These are phyloP conservation scores for Cordyceps militaris DNA, from an alignment of 2,329 filamentous ascomycete genomes.

Conservation along the genomic window DNA sequence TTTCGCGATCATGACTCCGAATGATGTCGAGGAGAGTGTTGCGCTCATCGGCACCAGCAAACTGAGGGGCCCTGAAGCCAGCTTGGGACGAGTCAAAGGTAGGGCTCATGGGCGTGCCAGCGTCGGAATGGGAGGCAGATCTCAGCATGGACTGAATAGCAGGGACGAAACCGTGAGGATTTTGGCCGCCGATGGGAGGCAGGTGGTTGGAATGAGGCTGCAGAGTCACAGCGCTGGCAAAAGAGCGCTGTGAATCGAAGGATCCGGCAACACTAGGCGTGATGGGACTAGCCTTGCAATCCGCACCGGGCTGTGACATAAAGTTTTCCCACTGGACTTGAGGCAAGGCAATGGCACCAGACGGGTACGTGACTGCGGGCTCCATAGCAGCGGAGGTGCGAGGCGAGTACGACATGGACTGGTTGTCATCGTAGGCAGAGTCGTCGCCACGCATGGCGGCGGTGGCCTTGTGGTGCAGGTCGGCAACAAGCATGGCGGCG, in stretches of 20 bases:
- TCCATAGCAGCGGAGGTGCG: constrained; percentile 68
- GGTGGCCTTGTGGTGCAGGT: constrained; percentile 93
- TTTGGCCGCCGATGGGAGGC: constrained; percentile 61
- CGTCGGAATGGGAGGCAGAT: constrained; percentile 61
- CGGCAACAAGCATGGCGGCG: constrained; percentile 96
- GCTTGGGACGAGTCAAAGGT: constrained; percentile 65
- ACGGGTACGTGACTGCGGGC: constrained; percentile 66
- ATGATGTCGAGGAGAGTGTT: constrained; percentile 82
- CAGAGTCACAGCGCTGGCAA: constrained; percentile 49
- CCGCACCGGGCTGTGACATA: constrained; percentile 61
- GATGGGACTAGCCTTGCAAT: constrained; percentile 70
- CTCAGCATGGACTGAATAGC: constrained; percentile 66
- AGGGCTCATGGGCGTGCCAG: constrained; percentile 67
- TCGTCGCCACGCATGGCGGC: constrained; percentile 55
- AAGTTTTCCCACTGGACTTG: constrained; percentile 91
- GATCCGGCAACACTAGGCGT: constrained; percentile 57
- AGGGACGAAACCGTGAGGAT: constrained; percentile 52
- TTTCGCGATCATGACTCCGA: constrained; percentile 70
- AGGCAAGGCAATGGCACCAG: constrained; percentile 72
- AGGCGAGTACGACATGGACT: constrained; percentile 65
- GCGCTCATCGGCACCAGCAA: constrained; percentile 77
- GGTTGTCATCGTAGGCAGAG: constrained; percentile 48
- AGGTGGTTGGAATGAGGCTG: constrained; percentile 57
- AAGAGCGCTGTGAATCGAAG: constrained; percentile 61
- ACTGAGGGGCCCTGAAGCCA: constrained; percentile 66